Evolutionary conservation across 129 eudicot species (phyloP).

Genomic region (Flaveria linearis): DNA sequence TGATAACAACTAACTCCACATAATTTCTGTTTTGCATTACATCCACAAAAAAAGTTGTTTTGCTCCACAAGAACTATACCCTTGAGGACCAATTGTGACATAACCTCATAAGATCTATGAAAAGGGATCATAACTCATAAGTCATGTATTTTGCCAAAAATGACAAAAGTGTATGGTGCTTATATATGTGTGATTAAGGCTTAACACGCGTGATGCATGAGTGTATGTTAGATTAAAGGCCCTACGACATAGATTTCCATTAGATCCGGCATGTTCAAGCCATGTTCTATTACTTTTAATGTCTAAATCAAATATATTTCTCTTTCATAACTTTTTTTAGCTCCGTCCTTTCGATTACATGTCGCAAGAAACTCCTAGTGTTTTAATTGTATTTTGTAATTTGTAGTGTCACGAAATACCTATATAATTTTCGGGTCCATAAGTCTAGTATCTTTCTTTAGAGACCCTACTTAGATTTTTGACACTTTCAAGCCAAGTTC

Average conservation of each 20-base stretch:
- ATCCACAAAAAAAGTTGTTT: too few relatives aligned
- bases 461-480: background rate
- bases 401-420: background rate
- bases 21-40: too few relatives aligned
- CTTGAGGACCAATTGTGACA: background rate
- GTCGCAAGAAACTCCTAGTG: too few relatives aligned
- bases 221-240: background rate
- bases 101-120: background rate
- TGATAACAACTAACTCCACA: background rate
- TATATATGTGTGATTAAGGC: background rate
- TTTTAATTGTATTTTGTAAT: background rate
- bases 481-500: background rate
- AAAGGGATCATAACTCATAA: background rate
- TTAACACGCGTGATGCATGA: too few relatives aligned
- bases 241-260: constrained; percentile 9
- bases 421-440: background rate
- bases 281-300: background rate
- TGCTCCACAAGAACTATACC: too few relatives aligned
- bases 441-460: background rate
- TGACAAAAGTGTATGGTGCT: background rate
- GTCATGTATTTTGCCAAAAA: background rate
- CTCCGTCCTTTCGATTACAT: too few relatives aligned
- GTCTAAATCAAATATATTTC: background rate
- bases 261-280: constrained; percentile 13
- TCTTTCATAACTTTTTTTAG: background rate